Percentiles rank a stretch among this genome's conserved stretches.
Conservation (phyloP, 1,284 basidiomycete genomes). For the Leucoagaricus sp. region DNA sequence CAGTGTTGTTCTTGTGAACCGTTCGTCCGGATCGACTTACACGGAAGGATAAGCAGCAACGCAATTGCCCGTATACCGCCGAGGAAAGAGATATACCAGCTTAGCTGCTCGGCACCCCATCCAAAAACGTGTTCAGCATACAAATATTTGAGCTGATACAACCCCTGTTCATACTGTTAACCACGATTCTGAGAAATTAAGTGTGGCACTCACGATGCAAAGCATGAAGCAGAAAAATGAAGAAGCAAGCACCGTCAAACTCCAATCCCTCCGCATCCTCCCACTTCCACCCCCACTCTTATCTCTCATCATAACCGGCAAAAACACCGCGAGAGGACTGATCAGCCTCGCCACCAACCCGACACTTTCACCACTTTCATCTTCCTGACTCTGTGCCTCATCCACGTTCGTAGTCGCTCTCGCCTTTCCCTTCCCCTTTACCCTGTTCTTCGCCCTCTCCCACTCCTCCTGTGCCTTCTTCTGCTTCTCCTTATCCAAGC, state of each 20-base stretch:
- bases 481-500: constrained; percentile 43
- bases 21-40: constrained; percentile 29
- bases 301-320: constrained; percentile 40
- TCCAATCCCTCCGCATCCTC: constrained; percentile 45
- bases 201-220: constrained; percentile 42
- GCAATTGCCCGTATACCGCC: constrained; percentile 45
- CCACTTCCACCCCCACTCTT: constrained; percentile 24
- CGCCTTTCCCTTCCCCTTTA: constrained; percentile 5
- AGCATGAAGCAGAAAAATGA: constrained; percentile 48
- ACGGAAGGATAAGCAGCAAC: constrained; percentile 48
- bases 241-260: constrained; percentile 46
- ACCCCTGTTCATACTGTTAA: constrained; percentile 34
- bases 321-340: constrained; percentile 45
- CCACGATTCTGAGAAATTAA: constrained; percentile 12
- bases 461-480: constrained; percentile 34
- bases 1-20: background rate
- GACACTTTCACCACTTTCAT: constrained; percentile 8
- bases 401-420: background rate
- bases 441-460: constrained; percentile 18
- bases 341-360: constrained; percentile 33
- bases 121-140: constrained; percentile 52
- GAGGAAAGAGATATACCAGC: constrained; percentile 53
- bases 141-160: constrained; percentile 55
- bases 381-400: background rate
- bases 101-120: constrained; percentile 50